phyloP scores from a whole-genome alignment of 768 basidiomycete genomes.

The Collybia sp. region DNA sequence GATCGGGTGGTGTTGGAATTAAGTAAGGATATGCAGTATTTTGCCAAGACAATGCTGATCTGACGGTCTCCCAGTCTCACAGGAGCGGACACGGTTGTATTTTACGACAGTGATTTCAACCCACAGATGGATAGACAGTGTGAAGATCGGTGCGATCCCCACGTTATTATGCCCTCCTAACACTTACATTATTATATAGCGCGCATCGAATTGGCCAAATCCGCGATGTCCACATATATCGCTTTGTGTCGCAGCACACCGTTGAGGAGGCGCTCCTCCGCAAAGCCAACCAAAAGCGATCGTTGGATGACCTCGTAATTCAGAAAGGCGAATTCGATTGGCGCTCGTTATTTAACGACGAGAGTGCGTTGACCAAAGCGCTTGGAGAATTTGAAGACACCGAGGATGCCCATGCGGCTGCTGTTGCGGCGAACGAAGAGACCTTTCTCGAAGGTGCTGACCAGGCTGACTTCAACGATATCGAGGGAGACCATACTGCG shows the following conservation, averaged over 20 bases:
- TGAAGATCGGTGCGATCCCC: slow-evolving; percentile 69
- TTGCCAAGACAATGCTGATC: slow-evolving; percentile 10
- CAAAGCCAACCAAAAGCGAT: slow-evolving; percentile 97
- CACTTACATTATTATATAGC: slow-evolving; percentile 29
- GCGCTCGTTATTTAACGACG: slow-evolving; percentile 76
- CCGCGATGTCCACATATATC: slow-evolving; percentile 93
- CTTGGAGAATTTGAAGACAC: slow-evolving; percentile 84
- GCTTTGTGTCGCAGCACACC: slow-evolving; percentile 84
- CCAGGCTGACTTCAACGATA: slow-evolving; percentile 72
- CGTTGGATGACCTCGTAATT: slow-evolving; percentile 86
- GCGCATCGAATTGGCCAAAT: slow-evolving; percentile 99
- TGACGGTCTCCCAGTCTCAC: slow-evolving; percentile 48
- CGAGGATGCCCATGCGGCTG: slow-evolving; percentile 82
- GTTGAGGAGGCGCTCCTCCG: slow-evolving; percentile 96
- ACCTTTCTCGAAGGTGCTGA: slow-evolving; percentile 72
- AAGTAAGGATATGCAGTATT: slow-evolving; percentile 51
- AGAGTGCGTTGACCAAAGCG: slow-evolving; percentile 61
- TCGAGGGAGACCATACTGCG: slow-evolving; percentile 19
- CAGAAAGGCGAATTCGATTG: slow-evolving; percentile 95
- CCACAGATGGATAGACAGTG: slow-evolving; percentile 98
- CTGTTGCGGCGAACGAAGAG: slow-evolving; percentile 71
- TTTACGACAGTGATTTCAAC: slow-evolving; percentile 97
- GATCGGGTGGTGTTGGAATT: slow-evolving; percentile 87
- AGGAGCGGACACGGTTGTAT: slow-evolving; percentile 92
- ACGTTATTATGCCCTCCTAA: not conserved